Evolutionary conservation across 108 stramenopile genomes (phyloP), one percentile per base, ranked within the genome.

Genomic region (Cyclotella baltica): DNA sequence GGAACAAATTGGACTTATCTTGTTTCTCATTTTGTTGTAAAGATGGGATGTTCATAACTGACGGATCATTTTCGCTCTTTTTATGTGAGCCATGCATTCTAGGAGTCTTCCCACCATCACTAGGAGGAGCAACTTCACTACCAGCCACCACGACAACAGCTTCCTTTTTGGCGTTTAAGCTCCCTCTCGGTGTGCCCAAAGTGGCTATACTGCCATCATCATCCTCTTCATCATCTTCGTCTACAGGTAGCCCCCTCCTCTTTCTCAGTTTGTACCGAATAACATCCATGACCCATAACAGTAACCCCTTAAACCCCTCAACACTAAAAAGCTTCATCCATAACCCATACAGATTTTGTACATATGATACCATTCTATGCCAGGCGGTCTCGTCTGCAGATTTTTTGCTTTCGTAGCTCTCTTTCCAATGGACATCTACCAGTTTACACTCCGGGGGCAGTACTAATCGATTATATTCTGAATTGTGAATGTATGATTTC

Each of bases 401-500:
- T 38, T 63, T 43, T 36, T 74, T 33, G 9, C 53, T 43, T 50
- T 68, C 36, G 9, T 70, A 37, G 46, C 37, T 40, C 25, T 76
- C 70, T 27, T 48, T 34, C 9, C 61, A 56, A 34, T 72, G 58
- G 19, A 78, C 76, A 51, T 86, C 86, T 2, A 90, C 82, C 27
- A 89, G 73, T 78, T 91, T 87, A 73, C 93, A 92, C 27, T 82
- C 83, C 4, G 93, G 91, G 2, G 91, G 93, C 20, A 94, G 64
- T 6, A 94, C 87, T 8, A 92, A 63, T 20, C 76, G 65, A 19
- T 72, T 64, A 65, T 92, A 94, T 37, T 68, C 69, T 1, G 90
- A 68, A 23, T 72, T 31, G n/a, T 69, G 70, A 68, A 91, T 89
- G 9, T 68, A 62, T 22, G 70, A 63, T 27, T 85, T 81, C 88